Conservation (phyloP, 345 rosid species). For the Citrus unshiu region DNA sequence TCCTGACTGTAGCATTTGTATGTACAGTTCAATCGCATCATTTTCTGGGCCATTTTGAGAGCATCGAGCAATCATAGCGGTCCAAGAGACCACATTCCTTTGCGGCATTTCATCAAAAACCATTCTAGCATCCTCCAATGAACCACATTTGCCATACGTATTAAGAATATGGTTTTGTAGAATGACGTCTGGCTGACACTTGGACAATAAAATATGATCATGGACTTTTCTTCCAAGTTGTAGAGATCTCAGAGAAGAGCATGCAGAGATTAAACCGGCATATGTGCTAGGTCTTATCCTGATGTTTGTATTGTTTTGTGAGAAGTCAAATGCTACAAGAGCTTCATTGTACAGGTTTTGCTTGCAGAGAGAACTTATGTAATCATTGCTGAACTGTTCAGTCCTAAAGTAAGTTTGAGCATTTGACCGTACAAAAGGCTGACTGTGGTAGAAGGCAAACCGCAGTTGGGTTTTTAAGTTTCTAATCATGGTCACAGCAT, state of each 20-base stretch:
- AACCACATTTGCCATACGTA: too few relatives aligned
- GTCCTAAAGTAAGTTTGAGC: constrained; percentile 18
- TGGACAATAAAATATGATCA: constrained; percentile 41
- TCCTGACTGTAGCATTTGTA: too few relatives aligned
- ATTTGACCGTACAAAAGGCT: neutral
- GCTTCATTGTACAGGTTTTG: constrained; percentile 40
- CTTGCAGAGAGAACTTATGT: constrained; percentile 40
- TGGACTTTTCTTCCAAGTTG: constrained; percentile 55
- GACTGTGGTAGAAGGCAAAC: neutral
- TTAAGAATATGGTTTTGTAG: constrained; percentile 49
- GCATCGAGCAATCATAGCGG: too few relatives aligned
- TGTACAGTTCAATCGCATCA: too few relatives aligned
- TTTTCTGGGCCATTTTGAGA: too few relatives aligned
- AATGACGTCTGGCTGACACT: constrained; percentile 39
- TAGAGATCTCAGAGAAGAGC: constrained; percentile 42
- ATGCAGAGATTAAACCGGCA: constrained; percentile 39
- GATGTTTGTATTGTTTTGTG: constrained; percentile 25
- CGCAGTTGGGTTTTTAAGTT: neutral
- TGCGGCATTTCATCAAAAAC: too few relatives aligned
- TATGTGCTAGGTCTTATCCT: constrained; percentile 31
- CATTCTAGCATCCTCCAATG: too few relatives aligned
- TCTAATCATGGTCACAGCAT: neutral
- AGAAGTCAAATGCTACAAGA: constrained; percentile 39
- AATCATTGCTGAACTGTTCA: constrained; percentile 37
- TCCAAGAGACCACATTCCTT: too few relatives aligned